Base-by-base conservation (phyloP, 768 basidiomycete genomes). In the Trametes gibbosa region DNA sequence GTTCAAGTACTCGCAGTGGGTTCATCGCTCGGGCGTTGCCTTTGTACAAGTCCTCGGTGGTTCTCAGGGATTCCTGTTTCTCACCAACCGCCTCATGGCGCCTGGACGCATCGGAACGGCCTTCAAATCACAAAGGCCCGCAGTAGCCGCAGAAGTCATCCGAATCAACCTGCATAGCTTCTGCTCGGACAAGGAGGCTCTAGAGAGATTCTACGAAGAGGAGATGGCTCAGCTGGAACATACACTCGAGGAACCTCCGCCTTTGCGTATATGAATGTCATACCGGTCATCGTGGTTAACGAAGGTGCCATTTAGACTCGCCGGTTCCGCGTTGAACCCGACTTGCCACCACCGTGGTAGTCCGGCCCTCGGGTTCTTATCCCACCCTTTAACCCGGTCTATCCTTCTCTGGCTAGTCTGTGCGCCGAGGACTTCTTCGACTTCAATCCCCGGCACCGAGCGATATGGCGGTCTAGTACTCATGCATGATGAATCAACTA, bases 31-130 rank as follows among this genome's bases (percentile, higher is more conserved):
- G 5, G 97, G 97, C 1, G 84, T 90, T 23, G 94, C 92, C 9
- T 93, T 98, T 68, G 85, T 94, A 9, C 94, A 97, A 70, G 87
- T 96, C 58, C 68, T 95, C 5, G 91, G 89, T 2, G 91, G 86
- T 1, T 71, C 79, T 3, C 79, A 87, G 53, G 94, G 95, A 0
- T 95, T 94, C 72, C 73, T 93, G 58, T 96, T 95, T 78, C 77
- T 94, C 65, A 95, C 90, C 53, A 98, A 98, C 70, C 79, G 94
- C 23, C 75, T 95, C 57, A 89, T 92, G 79, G 86, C 82, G 3
- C 80, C 86, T 13, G 85, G 87, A 48, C 76, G 87, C 57, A 79
- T 86, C 75, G 84, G 84, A 1, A 71, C 78, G 23, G 62, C 77
- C 19, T 67, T 78, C 63, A 85, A 84, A 65, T 83, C 80, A 13